Percentiles rank a stretch among this genome's conserved stretches.
phyloP scores from a whole-genome alignment of 371 early-diverging fungal genomes.

The Capillidium heterosporum region DNA sequence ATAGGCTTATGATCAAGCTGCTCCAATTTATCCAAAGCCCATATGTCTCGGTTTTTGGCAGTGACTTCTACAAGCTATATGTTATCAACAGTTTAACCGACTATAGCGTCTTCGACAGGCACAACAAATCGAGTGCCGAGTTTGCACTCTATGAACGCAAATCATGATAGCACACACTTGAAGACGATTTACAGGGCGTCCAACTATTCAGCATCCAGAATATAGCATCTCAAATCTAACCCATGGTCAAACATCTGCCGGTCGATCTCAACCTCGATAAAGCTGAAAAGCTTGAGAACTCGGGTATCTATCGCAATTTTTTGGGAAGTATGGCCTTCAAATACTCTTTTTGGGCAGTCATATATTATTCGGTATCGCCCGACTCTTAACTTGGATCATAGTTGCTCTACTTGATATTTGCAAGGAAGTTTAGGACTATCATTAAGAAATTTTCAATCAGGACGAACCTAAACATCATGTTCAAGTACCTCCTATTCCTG shows the following conservation, averaged over 20 bases:
- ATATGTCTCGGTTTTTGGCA: conserved; percentile 35
- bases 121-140: conserved; percentile 49
- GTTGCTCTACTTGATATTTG: not conserved
- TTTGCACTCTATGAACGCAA: too few relatives aligned
- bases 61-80: conserved; percentile 39
- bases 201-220: not conserved
- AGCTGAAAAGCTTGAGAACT: not conserved
- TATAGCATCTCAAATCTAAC: not conserved
- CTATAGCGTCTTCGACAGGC: conserved; percentile 31
- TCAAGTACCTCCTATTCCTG: not conserved
- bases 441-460: not conserved
- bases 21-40: conserved; percentile 22
- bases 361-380: not conserved
- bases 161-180: conserved; percentile 48
- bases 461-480: not conserved
- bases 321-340: not conserved
- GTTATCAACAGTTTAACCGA: conserved; percentile 53
- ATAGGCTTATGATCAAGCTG: conserved; percentile 22
- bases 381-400: not conserved
- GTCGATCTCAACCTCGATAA: not conserved
- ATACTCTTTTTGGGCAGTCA: not conserved
- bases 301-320: not conserved
- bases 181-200: conserved; percentile 22
- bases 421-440: not conserved
- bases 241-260: not conserved